These are phyloP conservation scores for Chaetomiaceae sp. DNA, from an alignment of 2,329 filamentous ascomycete genomes.

Conservation along the genomic window DNA sequence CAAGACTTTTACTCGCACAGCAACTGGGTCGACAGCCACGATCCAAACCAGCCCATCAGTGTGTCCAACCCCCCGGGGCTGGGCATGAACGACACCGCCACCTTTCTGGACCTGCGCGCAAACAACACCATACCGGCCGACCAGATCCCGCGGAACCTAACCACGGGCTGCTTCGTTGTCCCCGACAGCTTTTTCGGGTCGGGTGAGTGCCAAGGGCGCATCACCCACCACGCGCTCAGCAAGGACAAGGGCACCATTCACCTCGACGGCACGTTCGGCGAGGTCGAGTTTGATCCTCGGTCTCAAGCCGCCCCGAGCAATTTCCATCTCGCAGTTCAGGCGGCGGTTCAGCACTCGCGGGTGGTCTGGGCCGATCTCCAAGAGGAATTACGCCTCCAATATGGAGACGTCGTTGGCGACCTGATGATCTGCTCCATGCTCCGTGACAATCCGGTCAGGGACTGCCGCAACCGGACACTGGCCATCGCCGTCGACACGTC, in stretches of 20 bases:
- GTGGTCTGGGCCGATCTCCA: conserved; percentile 16
- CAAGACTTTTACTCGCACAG: conserved; percentile 27
- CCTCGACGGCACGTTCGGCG: conserved; percentile 21
- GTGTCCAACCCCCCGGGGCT: conserved; percentile 23
- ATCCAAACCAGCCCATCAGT: conserved; percentile 19
- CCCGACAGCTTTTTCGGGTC: conserved; percentile 18
- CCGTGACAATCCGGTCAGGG: conserved; percentile 21
- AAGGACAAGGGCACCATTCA: conserved; percentile 24
- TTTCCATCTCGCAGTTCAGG: conserved; percentile 19
- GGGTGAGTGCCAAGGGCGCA: conserved; percentile 19
- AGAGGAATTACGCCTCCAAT: conserved; percentile 14
- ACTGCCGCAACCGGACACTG: conserved; percentile 18
- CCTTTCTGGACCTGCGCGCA: conserved; percentile 21
- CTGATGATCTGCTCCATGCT: conserved; percentile 23
- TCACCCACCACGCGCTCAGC: conserved; percentile 22
- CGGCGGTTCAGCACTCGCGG: conserved; percentile 19
- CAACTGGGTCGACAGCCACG: conserved; percentile 23
- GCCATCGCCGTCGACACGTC: conserved; percentile 19
- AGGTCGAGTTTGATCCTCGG: conserved; percentile 15
- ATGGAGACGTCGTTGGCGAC: conserved; percentile 17
- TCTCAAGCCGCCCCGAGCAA: conserved; percentile 14
- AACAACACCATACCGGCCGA: conserved; percentile 16
- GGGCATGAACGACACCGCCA: conserved; percentile 17
- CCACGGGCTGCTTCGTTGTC: conserved; percentile 23
- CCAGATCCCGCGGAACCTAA: conserved; percentile 20